Evolutionary conservation across 768 basidiomycete genomes (phyloP).

Genomic region (Podaxis rugospora): DNA sequence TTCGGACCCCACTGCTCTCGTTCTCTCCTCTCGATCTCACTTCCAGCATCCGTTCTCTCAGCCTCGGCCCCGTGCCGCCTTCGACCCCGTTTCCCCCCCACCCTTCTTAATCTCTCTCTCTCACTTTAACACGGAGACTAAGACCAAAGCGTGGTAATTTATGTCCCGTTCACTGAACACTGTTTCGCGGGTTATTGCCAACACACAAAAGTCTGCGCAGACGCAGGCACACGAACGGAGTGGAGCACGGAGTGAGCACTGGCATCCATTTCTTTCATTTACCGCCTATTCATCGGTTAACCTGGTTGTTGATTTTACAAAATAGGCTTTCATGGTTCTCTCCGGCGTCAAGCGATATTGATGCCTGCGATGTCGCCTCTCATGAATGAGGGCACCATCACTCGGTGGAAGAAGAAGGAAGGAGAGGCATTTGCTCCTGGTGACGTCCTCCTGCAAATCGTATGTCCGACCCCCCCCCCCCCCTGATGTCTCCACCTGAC

Average conservation of each 20-base stretch:
- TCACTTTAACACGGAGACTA: not conserved
- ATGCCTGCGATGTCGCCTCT: slow-evolving; percentile 99
- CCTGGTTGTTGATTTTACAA: not conserved
- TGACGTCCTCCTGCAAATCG: slow-evolving; percentile 88
- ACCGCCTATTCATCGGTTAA: not conserved
- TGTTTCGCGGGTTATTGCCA: slow-evolving; percentile 4
- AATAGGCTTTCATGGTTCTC: slow-evolving; percentile 15
- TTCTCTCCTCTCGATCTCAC: not conserved
- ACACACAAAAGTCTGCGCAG: not conserved
- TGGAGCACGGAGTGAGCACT: not conserved
- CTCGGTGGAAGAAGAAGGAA: slow-evolving; percentile 85
- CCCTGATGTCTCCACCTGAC: not conserved
- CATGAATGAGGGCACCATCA: slow-evolving; percentile 92
- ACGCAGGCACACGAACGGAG: slow-evolving; percentile 4
- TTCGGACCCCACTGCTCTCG: not conserved
- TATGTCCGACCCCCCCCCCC: slow-evolving; percentile 40
- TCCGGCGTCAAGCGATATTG: slow-evolving; percentile 15
- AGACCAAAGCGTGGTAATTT: not conserved
- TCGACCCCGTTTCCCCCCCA: not conserved
- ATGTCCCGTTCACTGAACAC: slow-evolving; percentile 11
- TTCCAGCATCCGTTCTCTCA: not conserved
- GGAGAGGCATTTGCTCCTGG: slow-evolving; percentile 78
- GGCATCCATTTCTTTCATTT: not conserved
- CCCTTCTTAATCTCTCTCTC: not conserved
- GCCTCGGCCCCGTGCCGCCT: not conserved